Evolutionary conservation across 1,139 yeast genomes (phyloP).

Genomic region (Scheffersomyces lignicola): DNA sequence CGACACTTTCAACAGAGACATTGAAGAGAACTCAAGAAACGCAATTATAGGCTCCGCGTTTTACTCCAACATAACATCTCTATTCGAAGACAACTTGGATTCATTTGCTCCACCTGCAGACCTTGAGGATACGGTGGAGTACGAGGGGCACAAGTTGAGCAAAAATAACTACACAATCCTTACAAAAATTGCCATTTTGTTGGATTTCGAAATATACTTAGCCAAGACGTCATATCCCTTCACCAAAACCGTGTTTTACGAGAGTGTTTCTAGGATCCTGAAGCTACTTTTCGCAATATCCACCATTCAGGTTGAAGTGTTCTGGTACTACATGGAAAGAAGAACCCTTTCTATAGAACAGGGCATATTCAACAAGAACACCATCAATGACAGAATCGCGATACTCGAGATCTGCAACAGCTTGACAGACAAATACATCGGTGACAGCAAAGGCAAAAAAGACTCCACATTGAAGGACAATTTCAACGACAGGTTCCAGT

Average conservation of each 20-base stretch:
- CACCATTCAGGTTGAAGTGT: slow-evolving; percentile 21
- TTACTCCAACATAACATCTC: slow-evolving; percentile 14
- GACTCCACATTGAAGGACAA: slow-evolving; percentile 39
- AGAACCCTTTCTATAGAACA: slow-evolving; percentile 22
- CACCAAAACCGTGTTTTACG: slow-evolving; percentile 25
- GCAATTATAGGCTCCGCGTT: slow-evolving; percentile 20
- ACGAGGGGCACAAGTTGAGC: not conserved
- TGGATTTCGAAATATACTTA: slow-evolving; percentile 26
- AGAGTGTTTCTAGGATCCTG: slow-evolving; percentile 21
- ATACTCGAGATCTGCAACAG: slow-evolving; percentile 40
- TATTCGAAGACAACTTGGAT: slow-evolving; percentile 7
- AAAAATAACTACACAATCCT: not conserved
- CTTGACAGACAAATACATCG: slow-evolving; percentile 32
- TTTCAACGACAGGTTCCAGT: slow-evolving; percentile 39
- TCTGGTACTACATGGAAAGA: slow-evolving; percentile 42
- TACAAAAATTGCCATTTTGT: slow-evolving; percentile 16
- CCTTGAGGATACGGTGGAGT: not conserved
- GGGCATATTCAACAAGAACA: slow-evolving; percentile 27
- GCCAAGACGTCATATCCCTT: slow-evolving; percentile 12
- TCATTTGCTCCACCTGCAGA: not conserved
- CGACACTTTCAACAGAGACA: slow-evolving; percentile 18
- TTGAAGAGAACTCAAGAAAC: slow-evolving; percentile 18
- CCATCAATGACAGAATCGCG: slow-evolving; percentile 39
- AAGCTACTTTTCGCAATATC: slow-evolving; percentile 22
- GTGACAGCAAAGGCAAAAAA: slow-evolving; percentile 17